Evolutionary conservation across 108 stramenopile genomes (phyloP).

Genomic region (Nitzschia sp.): DNA sequence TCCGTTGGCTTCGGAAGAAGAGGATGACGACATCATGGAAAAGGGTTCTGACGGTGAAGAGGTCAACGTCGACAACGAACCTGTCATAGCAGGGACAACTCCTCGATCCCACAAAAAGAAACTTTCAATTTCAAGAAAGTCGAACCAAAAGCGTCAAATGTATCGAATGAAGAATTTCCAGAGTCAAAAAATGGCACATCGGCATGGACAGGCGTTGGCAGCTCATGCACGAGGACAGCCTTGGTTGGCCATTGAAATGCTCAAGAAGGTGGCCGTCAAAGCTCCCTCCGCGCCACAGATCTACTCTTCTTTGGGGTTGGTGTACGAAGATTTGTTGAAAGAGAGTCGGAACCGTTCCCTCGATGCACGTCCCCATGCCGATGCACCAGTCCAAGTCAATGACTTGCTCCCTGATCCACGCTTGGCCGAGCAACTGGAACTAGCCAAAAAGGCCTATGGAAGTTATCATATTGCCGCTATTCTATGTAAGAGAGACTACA

Average conservation of each 20-base stretch:
- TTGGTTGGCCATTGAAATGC: slow-evolving; percentile 56
- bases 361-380: neutral
- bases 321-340: slow-evolving; percentile 76
- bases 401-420: slow-evolving; percentile 14
- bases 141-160: slow-evolving; percentile 27
- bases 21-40: slow-evolving; percentile 9
- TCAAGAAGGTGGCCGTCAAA: slow-evolving; percentile 67
- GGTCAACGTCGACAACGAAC: neutral
- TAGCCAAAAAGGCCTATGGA: slow-evolving; percentile 81
- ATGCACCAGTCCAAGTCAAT: neutral
- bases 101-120: neutral
- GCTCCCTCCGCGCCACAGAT: slow-evolving; percentile 85
- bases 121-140: neutral
- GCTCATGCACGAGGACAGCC: slow-evolving; percentile 72
- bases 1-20: slow-evolving; percentile 19
- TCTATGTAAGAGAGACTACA: slow-evolving; percentile 76
- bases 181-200: slow-evolving; percentile 64
- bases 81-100: neutral
- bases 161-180: slow-evolving; percentile 70
- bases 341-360: slow-evolving; percentile 31
- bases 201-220: slow-evolving; percentile 75
- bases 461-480: slow-evolving; percentile 79
- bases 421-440: slow-evolving; percentile 43
- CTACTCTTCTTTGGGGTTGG: slow-evolving; percentile 83
- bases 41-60: slow-evolving; percentile 10